phyloP scores from a whole-genome alignment of 139 green algal species.

The Chlamydomonas asymmetrica region DNA sequence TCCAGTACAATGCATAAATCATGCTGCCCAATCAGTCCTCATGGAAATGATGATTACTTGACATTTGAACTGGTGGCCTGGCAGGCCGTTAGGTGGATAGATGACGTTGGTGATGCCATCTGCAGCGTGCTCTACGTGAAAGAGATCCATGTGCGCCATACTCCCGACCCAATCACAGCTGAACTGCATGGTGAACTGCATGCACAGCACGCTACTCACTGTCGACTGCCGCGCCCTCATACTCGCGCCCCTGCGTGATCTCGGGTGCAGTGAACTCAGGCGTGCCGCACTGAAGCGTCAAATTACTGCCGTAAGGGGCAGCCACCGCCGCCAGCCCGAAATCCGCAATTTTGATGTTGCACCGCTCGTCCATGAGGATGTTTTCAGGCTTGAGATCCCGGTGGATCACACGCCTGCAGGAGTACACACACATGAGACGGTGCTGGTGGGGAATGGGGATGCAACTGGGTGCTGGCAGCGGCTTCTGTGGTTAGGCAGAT shows the following conservation, averaged over 20 bases:
- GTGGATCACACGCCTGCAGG: constrained; percentile 63
- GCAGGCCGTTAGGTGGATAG: too few relatives aligned
- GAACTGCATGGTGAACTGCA: too few relatives aligned
- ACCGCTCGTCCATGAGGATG: constrained; percentile 66
- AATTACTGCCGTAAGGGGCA: constrained; percentile 47
- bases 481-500: too few relatives aligned
- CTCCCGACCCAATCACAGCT: too few relatives aligned
- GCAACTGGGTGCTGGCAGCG: not conserved
- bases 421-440: not conserved
- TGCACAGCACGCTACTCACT: too few relatives aligned
- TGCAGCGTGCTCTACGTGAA: too few relatives aligned
- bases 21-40: too few relatives aligned
- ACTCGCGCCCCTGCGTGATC: constrained; percentile 51
- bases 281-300: constrained; percentile 55
- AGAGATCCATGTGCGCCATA: too few relatives aligned
- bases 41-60: too few relatives aligned
- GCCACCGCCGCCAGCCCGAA: constrained; percentile 72
- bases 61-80: too few relatives aligned
- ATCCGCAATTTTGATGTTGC: constrained; percentile 73
- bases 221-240: constrained; percentile 45
- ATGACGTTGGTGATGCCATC: too few relatives aligned
- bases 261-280: constrained; percentile 73
- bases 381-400: constrained; percentile 83
- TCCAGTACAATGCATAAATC: too few relatives aligned
- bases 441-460: not conserved